A percentile compares a stretch with the other conserved stretches of the same genome.
These are phyloP conservation scores for Penicillium malachiteum DNA, from an alignment of 495 filamentous ascomycete genomes.

Conservation along the genomic window DNA sequence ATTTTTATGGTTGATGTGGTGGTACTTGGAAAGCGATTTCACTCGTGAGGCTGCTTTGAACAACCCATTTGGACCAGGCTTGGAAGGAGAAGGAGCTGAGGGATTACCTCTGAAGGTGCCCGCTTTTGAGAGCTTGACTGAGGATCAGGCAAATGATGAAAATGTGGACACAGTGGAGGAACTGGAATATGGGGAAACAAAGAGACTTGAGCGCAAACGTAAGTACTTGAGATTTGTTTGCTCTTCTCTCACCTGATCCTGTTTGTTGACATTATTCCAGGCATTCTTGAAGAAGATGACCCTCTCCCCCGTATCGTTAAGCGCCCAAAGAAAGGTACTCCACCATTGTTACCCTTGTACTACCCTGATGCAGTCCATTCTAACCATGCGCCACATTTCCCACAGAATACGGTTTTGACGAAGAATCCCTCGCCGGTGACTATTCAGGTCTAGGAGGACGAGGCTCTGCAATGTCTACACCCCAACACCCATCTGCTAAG, in stretches of 20 bases:
- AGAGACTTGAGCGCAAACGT: slow-evolving; percentile 81
- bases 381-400: slow-evolving; percentile 1
- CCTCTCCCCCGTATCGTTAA: slow-evolving; percentile 56
- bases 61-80: slow-evolving; percentile 86
- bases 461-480: slow-evolving; percentile 43
- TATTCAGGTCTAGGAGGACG: slow-evolving; percentile 36
- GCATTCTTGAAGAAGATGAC: slow-evolving; percentile 65
- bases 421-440: slow-evolving; percentile 35
- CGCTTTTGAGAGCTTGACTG: slow-evolving; percentile 69
- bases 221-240: slow-evolving; percentile 16
- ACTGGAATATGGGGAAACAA: slow-evolving; percentile 78
- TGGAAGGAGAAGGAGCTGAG: slow-evolving; percentile 57
- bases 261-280: slow-evolving; percentile 14
- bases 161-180: slow-evolving; percentile 91
- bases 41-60: slow-evolving; percentile 73
- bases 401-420: slow-evolving; percentile 37
- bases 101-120: slow-evolving; percentile 80
- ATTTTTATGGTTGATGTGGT: slow-evolving; percentile 99
- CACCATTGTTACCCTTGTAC: neutral
- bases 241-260: slow-evolving; percentile 6
- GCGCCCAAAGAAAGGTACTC: slow-evolving; percentile 54
- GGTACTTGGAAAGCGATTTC: slow-evolving; percentile 97
- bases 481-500: slow-evolving; percentile 38
- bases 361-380: neutral
- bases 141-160: slow-evolving; percentile 74